Base-by-base conservation (phyloP, 1,284 basidiomycete genomes). In the Naganishia sp. region DNA sequence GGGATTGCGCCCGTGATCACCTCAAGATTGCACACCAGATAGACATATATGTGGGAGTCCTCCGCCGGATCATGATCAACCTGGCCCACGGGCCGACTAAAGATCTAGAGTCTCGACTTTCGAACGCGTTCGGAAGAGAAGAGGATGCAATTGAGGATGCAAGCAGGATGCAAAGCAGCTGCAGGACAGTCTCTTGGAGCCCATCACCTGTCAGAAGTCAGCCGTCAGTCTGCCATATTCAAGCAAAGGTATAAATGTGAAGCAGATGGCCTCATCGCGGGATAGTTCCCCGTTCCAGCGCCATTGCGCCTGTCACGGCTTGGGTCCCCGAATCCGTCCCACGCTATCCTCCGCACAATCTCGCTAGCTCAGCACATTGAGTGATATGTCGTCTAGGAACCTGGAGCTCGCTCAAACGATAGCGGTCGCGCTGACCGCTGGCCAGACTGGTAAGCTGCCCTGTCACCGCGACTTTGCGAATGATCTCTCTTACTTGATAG, bases 391-490 rank as follows among this genome's bases (percentile, higher is more conserved):
- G 13, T 2, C 7, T 23, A 13, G 18, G 6, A 18, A 13, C 18
- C 28, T 39, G n/a, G 32, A 54, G 35, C n/a, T 54, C 18, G 52
- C 52, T 54, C 52, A 54, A 23, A 21, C 52, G 17, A n/a, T 35
- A 35, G 52, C 52, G 6, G 39, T 54, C 17, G n/a, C 32, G 15
- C 21, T 54, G 35, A 54, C 52, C 10, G 52, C 52, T 3, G 52
- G 31, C 35, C 52, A 54, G 9, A 35, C 52, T 18, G 52, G 52
- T 39, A 21, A 54, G 52, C 18, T 10, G n/a, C 3, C 10, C 35
- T 15, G 11, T 18, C 15, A 28, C 31, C 13, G 21, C 23, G 25
- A 25, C 23, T 15, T 50, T 21, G 6, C 5, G 15, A 25, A 4
- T 25, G 9, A 11, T 52, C 51, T 31, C 17, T 15, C 13, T 11